phyloP scores from a whole-genome alignment of 148 eudicot species.

The Silene conica region DNA sequence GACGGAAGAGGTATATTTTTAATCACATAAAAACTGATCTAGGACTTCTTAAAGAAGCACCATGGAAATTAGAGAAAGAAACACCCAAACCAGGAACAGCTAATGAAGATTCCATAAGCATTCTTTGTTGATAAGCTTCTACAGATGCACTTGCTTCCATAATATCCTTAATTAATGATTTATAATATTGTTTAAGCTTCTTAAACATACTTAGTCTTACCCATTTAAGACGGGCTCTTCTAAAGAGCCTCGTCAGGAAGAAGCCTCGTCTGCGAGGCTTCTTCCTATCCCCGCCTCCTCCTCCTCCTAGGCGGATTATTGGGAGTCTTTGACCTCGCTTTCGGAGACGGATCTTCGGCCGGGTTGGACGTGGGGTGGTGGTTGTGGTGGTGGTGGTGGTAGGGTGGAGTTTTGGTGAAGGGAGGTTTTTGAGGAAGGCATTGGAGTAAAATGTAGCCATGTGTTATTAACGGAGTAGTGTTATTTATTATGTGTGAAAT shows the following conservation, averaged over 20 bases:
- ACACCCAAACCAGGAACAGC: constrained; percentile 3
- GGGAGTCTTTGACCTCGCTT: constrained; percentile 35
- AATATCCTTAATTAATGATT: constrained; percentile 38
- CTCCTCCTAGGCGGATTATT: constrained; percentile 25
- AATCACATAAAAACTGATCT: constrained; percentile 1
- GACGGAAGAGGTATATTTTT: too few species aligned
- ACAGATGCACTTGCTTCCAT: constrained; percentile 39
- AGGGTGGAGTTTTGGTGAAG: constrained; percentile 3
- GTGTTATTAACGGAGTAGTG: background rate
- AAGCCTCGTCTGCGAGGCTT: constrained; percentile 24
- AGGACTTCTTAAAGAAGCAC: background rate
- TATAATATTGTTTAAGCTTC: constrained; percentile 44
- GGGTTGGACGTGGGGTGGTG: constrained; percentile 19
- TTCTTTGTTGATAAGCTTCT: constrained; percentile 40
- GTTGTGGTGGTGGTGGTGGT: constrained; percentile 8
- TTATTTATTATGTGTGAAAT: constrained; percentile 1
- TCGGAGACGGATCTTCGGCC: constrained; percentile 28
- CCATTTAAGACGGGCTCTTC: constrained; percentile 41
- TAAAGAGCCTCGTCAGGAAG: constrained; percentile 29
- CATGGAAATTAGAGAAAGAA: constrained; percentile 17
- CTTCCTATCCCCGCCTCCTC: constrained; percentile 27
- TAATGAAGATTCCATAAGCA: constrained; percentile 33
- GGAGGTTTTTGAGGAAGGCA: constrained; percentile 5
- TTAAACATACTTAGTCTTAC: constrained; percentile 39
- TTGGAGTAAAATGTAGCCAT: constrained; percentile 25